Base-by-base conservation (phyloP, 495 filamentous ascomycete genomes). In the Penicillium ucsense region DNA sequence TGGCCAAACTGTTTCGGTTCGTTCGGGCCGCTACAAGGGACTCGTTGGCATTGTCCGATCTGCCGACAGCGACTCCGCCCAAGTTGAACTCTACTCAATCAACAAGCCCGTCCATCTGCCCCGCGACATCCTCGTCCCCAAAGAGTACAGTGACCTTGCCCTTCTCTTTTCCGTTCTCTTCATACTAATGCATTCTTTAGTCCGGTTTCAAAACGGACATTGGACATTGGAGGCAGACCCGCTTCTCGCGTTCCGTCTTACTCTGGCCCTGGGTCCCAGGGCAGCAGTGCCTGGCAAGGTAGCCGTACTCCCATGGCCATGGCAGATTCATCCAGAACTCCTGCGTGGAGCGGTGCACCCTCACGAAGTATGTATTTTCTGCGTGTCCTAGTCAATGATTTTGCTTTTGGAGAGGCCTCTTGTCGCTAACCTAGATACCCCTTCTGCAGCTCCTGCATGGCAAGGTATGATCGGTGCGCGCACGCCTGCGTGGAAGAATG, bases 31-130 rank as follows among this genome's bases (percentile, higher is more conserved):
- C 1, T 86, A 89, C 66, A 99, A 99, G 68, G 92, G 91, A 43
- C 72, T 95, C 9, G 74, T 99, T 41, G 94, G 94, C 52, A 94
- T 95, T 47, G 87, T 99, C 53, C 94, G 94, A 57, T 89, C 97
- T 59, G 81, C 94, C 0, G 90, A 85, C 0, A 89, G 94, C 48
- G 77, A 75, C 1, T 80, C 84, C 51, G 91, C 86, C 31, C 83
- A 89, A 20, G 85, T 99, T 34, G 94, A 97, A 65, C 72, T 99
- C 29, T 90, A 96, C 64, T 86, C 88, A 27, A 92, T 90, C 66
- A 84, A 79, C 67, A 96, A 94, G 73, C 79, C 83, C 5, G 82
- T 97, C 44, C 84, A 81, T 10, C 78, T 97, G 31, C 74, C 78
- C 3, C 92, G 91, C 63, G 81, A 84, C 4, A 76, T 81, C 45